A percentile compares a stretch with the other conserved stretches of the same genome.
Conservation (phyloP, 2,329 filamentous ascomycete genomes). For the Trichoderma sp. region DNA sequence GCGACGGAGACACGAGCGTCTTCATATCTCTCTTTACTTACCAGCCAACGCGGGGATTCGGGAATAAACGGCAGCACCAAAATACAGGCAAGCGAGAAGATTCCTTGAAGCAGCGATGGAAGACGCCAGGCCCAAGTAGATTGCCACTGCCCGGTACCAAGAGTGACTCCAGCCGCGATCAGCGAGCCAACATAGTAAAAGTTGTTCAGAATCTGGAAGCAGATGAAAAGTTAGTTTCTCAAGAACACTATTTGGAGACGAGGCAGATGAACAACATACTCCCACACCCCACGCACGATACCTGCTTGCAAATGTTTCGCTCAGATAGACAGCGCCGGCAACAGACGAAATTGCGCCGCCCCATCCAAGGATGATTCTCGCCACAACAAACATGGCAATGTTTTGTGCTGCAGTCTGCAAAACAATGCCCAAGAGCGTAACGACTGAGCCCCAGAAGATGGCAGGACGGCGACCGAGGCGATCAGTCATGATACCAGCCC, state of each 20-base stretch:
- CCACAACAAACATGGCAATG: slow-evolving; percentile 51
- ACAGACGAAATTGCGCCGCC: slow-evolving; percentile 36
- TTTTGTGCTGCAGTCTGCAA: slow-evolving; percentile 32
- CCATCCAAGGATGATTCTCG: slow-evolving; percentile 52
- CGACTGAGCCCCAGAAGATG: slow-evolving; percentile 30
- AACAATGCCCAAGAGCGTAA: slow-evolving; percentile 43
- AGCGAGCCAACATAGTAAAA: slow-evolving; percentile 40
- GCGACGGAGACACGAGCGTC: slow-evolving; percentile 35
- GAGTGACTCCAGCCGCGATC: slow-evolving; percentile 46
- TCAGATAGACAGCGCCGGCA: slow-evolving; percentile 48
- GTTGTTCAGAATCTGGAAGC: slow-evolving; percentile 26
- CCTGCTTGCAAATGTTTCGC: slow-evolving; percentile 44
- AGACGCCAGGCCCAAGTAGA: slow-evolving; percentile 30
- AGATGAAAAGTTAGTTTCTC: not conserved
- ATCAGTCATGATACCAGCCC: slow-evolving; percentile 39
- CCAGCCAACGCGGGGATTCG: slow-evolving; percentile 34
- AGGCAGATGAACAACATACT: not conserved
- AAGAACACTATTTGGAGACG: not conserved
- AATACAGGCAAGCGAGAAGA: slow-evolving; percentile 22
- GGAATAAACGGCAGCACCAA: slow-evolving; percentile 35
- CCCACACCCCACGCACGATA: slow-evolving; percentile 23
- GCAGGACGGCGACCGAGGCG: slow-evolving; percentile 27
- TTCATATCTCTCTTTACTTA: slow-evolving; percentile 29
- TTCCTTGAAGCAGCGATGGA: slow-evolving; percentile 25
- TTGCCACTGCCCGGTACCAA: slow-evolving; percentile 33